Conservation (phyloP, 148 eudicot genomes). For the Rheum nobile region DNA sequence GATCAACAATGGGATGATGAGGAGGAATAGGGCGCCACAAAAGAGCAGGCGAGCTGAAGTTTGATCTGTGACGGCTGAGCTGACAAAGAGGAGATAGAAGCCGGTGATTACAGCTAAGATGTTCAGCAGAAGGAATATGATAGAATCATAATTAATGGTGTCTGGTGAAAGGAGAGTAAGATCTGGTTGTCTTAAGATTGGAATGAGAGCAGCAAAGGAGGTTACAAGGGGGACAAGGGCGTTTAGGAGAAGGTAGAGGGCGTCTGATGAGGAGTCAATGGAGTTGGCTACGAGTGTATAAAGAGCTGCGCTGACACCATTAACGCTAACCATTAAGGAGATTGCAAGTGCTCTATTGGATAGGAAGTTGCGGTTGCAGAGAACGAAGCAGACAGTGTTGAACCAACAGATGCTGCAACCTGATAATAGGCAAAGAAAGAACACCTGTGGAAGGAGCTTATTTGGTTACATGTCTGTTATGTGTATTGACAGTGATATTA, state of each 20-base stretch:
- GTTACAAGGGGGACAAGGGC: conserved; percentile 51
- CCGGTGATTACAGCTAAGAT: conserved; percentile 56
- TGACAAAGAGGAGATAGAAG: conserved; percentile 57
- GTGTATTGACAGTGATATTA: neutral
- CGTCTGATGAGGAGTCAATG: conserved; percentile 35
- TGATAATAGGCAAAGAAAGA: conserved; percentile 61
- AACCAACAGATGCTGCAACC: conserved; percentile 96
- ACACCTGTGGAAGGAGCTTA: conserved; percentile 33
- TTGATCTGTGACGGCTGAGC: conserved; percentile 21
- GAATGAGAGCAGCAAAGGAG: conserved; percentile 40
- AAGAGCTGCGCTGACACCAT: conserved; percentile 78
- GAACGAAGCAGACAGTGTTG: conserved; percentile 79
- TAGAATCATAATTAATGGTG: conserved; percentile 29
- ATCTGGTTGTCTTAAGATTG: conserved; percentile 57
- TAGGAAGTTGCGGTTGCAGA: conserved; percentile 65
- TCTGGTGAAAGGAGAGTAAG: conserved; percentile 29
- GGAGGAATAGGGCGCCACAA: conserved; percentile 52
- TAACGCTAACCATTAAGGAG: conserved; percentile 68
- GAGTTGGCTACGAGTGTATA: conserved; percentile 63
- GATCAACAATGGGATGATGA: conserved; percentile 43
- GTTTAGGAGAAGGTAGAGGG: conserved; percentile 62
- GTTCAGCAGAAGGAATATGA: conserved; percentile 51
- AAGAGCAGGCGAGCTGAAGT: conserved; percentile 33
- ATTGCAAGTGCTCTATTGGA: conserved; percentile 56
- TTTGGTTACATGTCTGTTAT: neutral